Evolutionary conservation across 805 yeast genomes (phyloP), one percentile per base, ranked within the genome.

Genomic region (Candida piceae): DNA sequence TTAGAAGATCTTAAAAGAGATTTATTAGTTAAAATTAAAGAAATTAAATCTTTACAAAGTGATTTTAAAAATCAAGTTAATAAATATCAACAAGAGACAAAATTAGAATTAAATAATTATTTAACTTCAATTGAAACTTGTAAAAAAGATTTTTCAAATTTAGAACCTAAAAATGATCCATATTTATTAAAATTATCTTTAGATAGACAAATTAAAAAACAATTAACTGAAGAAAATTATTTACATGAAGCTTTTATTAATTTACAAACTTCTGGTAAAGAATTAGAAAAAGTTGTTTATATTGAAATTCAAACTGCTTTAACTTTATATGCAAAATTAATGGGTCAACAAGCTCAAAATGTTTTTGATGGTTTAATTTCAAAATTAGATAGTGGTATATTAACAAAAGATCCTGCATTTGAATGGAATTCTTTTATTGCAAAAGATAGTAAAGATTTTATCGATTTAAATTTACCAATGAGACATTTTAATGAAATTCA

Each of bases 391-490:
- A 53, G 63, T 27, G 88, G 88, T 2, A 77, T 88, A 46, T 72
- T 88, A 44, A 72, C 83, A 24, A 82, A 84, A 54, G 88, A 84
- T 41, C 79, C 95, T 10, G 69, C 75, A 25, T 77, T 78, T 55
- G 97, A 93, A 66, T 90, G 97, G 96, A 85, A 84, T 42, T 73
- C 84, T 23, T 93, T 86, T 46, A 73, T 89, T 35, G 62, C 77
- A 8, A 74, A 81, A 43, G 88, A 89, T 62, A 65, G 73, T 30
- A 34, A 36, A 16, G 78, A 80, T 57, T 84, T 86, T 52, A 71
- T 86, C 36, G 78, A 80, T 48, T 76, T 76, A 22, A 62, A 67
- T 33, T 57, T 78, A 32, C 81, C 84, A 42, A 71, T 74, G 63
- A 69, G 95, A 49, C 75, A 72, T 36, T 60, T 71, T 37, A 69